phyloP scores from a whole-genome alignment of 2,329 filamentous ascomycete genomes.

The Fusarium guadeloupense region DNA sequence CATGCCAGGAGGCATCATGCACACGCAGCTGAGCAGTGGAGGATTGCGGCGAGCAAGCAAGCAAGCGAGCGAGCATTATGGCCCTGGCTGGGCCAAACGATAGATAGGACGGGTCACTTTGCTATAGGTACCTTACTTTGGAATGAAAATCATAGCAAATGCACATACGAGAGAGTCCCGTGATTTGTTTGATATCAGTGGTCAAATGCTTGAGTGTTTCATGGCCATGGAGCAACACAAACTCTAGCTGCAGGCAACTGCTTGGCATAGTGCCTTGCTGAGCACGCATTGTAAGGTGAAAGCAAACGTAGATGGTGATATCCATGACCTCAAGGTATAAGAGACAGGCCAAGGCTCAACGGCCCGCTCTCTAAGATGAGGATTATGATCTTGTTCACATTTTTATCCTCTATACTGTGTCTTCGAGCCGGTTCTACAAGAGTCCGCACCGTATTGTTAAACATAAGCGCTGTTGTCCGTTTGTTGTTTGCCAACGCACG shows the following conservation, averaged over 20 bases:
- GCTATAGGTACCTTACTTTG: constrained; percentile 2
- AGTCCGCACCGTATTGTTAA: not conserved
- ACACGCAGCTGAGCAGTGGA: not conserved
- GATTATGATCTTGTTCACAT: not conserved
- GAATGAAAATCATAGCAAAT: constrained; percentile 17
- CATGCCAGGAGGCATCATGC: constrained; percentile 11
- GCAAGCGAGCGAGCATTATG: constrained; percentile 12
- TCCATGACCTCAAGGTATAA: not conserved
- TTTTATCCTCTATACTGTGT: not conserved
- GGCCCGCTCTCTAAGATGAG: not conserved
- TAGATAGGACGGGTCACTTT: constrained; percentile 11
- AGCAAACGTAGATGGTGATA: constrained; percentile 12
- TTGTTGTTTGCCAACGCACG: constrained; percentile 26
- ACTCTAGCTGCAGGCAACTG: constrained; percentile 35
- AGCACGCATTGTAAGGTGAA: not conserved
- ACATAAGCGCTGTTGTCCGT: constrained; percentile 4
- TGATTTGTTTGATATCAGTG: constrained; percentile 1
- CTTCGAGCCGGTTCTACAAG: not conserved
- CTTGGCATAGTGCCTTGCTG: constrained; percentile 6
- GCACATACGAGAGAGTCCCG: not conserved
- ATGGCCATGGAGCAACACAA: constrained; percentile 25
- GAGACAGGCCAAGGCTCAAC: not conserved
- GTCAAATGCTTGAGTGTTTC: constrained; percentile 5
- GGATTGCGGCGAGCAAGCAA: constrained; percentile 6
- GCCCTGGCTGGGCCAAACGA: constrained; percentile 14